These are phyloP conservation scores for Fusarium burgessii DNA, from an alignment of 2,329 filamentous ascomycete species.

Conservation along the genomic window DNA sequence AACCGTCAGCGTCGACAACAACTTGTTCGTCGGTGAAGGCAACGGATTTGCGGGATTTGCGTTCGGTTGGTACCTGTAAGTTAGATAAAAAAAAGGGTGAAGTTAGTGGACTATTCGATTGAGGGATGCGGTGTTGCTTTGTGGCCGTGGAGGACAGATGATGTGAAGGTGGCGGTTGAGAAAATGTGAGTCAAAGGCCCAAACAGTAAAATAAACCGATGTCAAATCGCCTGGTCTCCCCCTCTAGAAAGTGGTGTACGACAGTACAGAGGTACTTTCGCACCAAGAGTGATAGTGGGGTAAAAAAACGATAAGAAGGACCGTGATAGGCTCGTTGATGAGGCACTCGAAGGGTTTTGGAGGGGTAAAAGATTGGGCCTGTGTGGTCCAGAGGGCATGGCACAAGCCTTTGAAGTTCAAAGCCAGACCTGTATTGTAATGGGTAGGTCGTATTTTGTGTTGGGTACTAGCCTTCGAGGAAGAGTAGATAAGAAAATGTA, in stretches of 20 bases:
- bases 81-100: slow-evolving; percentile 29
- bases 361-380: slow-evolving; percentile 41
- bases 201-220: slow-evolving; percentile 33
- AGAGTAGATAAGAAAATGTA: neutral
- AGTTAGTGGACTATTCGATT: slow-evolving; percentile 28
- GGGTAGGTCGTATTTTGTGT: neutral
- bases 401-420: slow-evolving; percentile 24
- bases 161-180: slow-evolving; percentile 42
- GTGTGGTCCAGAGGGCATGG: slow-evolving; percentile 23
- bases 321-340: slow-evolving; percentile 33
- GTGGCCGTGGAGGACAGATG: slow-evolving; percentile 9
- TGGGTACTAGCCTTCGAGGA: neutral
- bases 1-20: slow-evolving; percentile 90
- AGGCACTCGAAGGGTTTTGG: slow-evolving; percentile 39
- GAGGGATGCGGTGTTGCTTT: slow-evolving; percentile 19
- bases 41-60: slow-evolving; percentile 90
- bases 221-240: slow-evolving; percentile 35
- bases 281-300: slow-evolving; percentile 31
- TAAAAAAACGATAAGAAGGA: slow-evolving; percentile 14
- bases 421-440: slow-evolving; percentile 5
- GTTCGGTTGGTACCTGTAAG: slow-evolving; percentile 56
- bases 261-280: slow-evolving; percentile 41
- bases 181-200: slow-evolving; percentile 48
- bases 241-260: slow-evolving; percentile 37
- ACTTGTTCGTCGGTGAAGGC: slow-evolving; percentile 90